Percentiles rank a stretch among this genome's conserved stretches.
These are phyloP conservation scores for Cyclotella atomus DNA, from an alignment of 108 stramenopile species.

Conservation along the genomic window DNA sequence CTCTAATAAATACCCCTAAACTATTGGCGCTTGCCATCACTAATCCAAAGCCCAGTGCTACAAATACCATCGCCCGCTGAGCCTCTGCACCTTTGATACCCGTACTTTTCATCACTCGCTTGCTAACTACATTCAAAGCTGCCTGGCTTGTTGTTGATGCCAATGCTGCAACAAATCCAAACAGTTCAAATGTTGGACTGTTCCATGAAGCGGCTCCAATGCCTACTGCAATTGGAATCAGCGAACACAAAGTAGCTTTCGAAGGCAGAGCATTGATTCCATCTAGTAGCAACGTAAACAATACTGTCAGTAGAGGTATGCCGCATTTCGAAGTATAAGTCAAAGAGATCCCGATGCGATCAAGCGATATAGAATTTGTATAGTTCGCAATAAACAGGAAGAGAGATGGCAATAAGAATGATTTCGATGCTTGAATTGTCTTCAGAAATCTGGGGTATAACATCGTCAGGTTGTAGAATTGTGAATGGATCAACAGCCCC, in stretches of 20 bases:
- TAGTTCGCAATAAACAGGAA: conserved; percentile 80
- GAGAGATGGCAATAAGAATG: conserved; percentile 65
- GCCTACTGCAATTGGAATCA: conserved; percentile 76
- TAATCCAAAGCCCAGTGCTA: conserved; percentile 61
- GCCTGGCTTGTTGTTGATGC: conserved; percentile 70
- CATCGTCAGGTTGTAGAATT: conserved; percentile 49
- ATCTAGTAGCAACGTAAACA: conserved; percentile 67
- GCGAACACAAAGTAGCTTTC: conserved; percentile 51
- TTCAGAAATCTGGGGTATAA: conserved; percentile 44
- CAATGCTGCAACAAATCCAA: conserved; percentile 72
- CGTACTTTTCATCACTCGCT: conserved; percentile 63
- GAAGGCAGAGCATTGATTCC: conserved; percentile 64
- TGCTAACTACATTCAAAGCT: conserved; percentile 70
- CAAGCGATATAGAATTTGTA: conserved; percentile 67
- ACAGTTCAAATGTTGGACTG: conserved; percentile 68
- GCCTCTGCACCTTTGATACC: conserved; percentile 61
- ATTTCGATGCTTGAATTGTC: conserved; percentile 41
- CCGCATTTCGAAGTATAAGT: conserved; percentile 84
- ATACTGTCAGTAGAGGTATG: conserved; percentile 74
- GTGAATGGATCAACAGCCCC: conserved; percentile 63
- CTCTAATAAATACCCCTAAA: conserved; percentile 32
- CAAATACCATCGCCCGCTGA: conserved; percentile 76
- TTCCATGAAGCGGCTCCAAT: conserved; percentile 82
- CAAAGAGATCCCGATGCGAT: conserved; percentile 80
- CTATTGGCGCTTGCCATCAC: conserved; percentile 38